phyloP scores from a whole-genome alignment of 208 protist genomes.

The Leishmania amazonensis region DNA sequence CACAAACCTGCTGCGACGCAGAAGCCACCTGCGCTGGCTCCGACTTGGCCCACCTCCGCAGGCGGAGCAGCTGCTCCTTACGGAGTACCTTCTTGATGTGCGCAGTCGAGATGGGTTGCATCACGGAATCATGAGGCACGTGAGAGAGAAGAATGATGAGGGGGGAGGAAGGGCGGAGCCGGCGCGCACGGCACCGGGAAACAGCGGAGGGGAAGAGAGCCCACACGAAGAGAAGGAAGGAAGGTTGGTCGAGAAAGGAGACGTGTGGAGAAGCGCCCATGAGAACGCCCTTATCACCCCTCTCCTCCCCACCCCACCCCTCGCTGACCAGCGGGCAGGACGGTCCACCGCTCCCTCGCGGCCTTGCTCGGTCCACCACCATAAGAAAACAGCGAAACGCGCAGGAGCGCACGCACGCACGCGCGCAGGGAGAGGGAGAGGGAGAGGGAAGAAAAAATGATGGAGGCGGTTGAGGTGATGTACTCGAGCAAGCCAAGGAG shows the following conservation, averaged over 20 bases:
- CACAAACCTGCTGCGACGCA: conserved; percentile 48
- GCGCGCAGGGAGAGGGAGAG: background rate
- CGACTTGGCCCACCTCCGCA: conserved; percentile 43
- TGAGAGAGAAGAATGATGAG: background rate
- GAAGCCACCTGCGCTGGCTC: conserved; percentile 28
- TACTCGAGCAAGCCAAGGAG: background rate
- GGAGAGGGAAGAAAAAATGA: background rate
- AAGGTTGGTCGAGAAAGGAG: background rate
- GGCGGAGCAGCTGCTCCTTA: conserved; percentile 35
- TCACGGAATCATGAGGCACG: background rate
- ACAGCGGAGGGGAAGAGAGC: background rate
- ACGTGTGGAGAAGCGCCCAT: background rate
- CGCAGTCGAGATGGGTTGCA: conserved; percentile 10
- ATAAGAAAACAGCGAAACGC: background rate
- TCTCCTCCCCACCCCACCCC: background rate
- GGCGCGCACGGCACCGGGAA: background rate
- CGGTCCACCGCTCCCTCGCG: background rate
- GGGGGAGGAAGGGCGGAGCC: background rate
- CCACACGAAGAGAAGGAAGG: background rate
- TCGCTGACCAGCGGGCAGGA: background rate
- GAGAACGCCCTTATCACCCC: background rate
- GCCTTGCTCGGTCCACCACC: background rate
- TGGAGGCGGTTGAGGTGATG: background rate
- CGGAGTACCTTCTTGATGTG: conserved; percentile 43
- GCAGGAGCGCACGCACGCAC: background rate